Conservation (phyloP, 2,329 filamentous ascomycete species). For the Hypoxylon sp. region DNA sequence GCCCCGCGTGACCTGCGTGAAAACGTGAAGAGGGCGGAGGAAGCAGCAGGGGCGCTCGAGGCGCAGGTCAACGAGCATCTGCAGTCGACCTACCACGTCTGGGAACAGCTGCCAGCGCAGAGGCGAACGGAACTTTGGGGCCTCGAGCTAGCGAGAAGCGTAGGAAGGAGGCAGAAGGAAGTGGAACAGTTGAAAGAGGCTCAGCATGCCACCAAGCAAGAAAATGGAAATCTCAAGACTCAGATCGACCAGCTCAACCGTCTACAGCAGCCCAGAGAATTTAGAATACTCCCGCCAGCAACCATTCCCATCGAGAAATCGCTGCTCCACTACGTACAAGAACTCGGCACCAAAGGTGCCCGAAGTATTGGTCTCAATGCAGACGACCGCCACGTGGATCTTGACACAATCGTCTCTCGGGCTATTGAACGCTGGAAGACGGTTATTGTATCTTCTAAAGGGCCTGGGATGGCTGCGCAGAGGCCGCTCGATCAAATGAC, state of each 20-base stretch:
- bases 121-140: constrained; percentile 67
- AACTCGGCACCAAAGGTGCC: constrained; percentile 53
- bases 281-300: constrained; percentile 59
- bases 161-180: constrained; percentile 65
- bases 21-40: constrained; percentile 57
- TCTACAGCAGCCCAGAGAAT: constrained; percentile 67
- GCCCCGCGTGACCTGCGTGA: constrained; percentile 55
- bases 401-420: constrained; percentile 59
- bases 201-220: constrained; percentile 62
- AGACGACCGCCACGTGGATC: constrained; percentile 61
- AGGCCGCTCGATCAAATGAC: constrained; percentile 53
- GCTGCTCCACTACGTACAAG: constrained; percentile 56
- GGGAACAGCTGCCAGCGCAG: constrained; percentile 69
- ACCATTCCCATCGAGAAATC: constrained; percentile 61
- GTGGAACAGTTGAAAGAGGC: constrained; percentile 59
- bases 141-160: constrained; percentile 66
- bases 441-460: constrained; percentile 62
- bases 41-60: constrained; percentile 67
- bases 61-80: constrained; percentile 77
- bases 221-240: constrained; percentile 62
- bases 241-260: constrained; percentile 68
- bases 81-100: constrained; percentile 78
- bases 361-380: constrained; percentile 55
- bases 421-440: constrained; percentile 69
- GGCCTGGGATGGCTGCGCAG: constrained; percentile 59